Evolutionary conservation across 495 filamentous ascomycete genomes (phyloP).

Genomic region (Hypoxylon fragiforme): DNA sequence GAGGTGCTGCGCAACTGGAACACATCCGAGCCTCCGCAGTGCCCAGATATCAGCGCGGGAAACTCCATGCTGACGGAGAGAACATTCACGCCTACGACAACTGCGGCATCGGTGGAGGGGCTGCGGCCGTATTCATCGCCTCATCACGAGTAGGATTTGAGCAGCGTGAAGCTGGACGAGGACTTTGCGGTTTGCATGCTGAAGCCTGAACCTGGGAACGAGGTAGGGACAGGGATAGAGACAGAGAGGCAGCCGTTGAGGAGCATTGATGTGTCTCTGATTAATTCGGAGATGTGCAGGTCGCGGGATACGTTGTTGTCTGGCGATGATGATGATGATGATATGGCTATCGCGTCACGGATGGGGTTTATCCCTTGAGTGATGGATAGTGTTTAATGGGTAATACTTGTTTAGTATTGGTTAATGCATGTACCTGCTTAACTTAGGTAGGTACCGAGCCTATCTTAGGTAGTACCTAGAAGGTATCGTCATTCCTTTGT

Average conservation of each 20-base stretch:
- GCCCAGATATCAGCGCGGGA: not conserved
- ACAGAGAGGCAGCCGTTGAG: too few relatives aligned
- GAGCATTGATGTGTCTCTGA: not conserved
- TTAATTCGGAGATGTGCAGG: not conserved
- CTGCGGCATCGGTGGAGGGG: not conserved
- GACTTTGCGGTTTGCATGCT: not conserved
- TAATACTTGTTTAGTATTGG: not conserved
- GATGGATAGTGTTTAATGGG: not conserved
- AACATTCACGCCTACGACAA: not conserved
- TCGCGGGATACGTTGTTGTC: conserved; percentile 1
- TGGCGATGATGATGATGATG: conserved; percentile 14
- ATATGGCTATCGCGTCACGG: conserved; percentile 20
- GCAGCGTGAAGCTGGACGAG: not conserved
- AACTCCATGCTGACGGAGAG: not conserved
- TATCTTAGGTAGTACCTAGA: too few relatives aligned
- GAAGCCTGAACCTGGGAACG: not conserved
- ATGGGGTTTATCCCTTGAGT: conserved; percentile 20
- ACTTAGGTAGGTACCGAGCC: too few relatives aligned
- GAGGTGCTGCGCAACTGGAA: conserved; percentile 19
- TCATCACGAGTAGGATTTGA: not conserved
- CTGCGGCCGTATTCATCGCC: not conserved
- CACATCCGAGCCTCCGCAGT: not conserved
- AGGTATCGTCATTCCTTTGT: too few relatives aligned
- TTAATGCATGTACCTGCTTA: too few relatives aligned
- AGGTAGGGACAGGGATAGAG: too few relatives aligned